Conservation (phyloP, 192 early-diverging fungal genomes). For the Entomortierella parvispora region DNA sequence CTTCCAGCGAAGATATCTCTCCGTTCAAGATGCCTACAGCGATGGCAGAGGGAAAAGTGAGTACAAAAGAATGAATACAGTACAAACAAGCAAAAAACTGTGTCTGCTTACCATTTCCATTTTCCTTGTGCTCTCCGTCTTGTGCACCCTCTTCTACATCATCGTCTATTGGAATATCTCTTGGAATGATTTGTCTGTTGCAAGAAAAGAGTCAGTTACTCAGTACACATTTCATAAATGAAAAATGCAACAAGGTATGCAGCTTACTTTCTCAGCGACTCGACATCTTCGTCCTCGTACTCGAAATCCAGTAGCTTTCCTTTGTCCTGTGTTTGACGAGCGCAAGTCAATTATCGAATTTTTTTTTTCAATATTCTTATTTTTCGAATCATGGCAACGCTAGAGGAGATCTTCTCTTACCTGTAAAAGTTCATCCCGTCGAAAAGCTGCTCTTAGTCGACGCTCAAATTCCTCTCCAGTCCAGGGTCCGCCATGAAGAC, state of each 20-base stretch:
- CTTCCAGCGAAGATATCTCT: neutral
- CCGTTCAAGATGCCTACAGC: conserved; percentile 5
- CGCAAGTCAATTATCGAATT: no score
- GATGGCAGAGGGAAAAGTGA: neutral
- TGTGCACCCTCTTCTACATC: conserved; percentile 1
- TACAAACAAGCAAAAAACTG: no score
- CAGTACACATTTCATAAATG: no score
- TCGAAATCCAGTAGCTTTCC: conserved; percentile 61
- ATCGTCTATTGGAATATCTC: conserved; percentile 2
- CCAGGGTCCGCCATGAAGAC: conserved; percentile 55
- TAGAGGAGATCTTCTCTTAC: no score
- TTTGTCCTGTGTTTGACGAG: conserved; percentile 67
- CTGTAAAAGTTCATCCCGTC: conserved; percentile 60
- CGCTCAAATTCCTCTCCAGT: conserved; percentile 58
- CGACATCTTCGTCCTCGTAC: conserved; percentile 61
- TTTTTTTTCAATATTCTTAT: no score
- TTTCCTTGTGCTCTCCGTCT: conserved; percentile 8
- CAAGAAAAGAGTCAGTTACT: neutral
- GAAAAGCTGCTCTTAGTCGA: conserved; percentile 60
- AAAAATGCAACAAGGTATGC: no score
- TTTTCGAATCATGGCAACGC: no score
- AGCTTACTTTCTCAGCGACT: conserved; percentile 58
- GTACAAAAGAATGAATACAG: neutral
- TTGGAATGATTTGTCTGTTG: conserved; percentile 40
- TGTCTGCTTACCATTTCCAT: no score